These are phyloP conservation scores for Ensete glaucum DNA, from an alignment of 176 grass and related monocot species.

Conservation along the genomic window DNA sequence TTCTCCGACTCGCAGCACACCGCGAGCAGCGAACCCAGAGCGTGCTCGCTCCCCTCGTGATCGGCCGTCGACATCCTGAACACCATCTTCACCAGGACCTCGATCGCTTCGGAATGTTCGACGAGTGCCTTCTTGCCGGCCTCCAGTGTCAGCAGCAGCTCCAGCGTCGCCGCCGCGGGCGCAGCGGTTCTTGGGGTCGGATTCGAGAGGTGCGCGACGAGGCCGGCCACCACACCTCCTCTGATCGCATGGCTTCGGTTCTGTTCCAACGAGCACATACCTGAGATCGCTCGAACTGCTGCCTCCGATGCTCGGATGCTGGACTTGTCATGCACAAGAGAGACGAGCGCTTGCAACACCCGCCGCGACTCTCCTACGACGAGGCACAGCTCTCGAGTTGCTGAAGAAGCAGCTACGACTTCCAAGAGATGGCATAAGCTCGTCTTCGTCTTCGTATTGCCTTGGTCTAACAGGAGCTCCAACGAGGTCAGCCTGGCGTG, in stretches of 20 bases:
- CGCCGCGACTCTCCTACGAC: constrained; percentile 35
- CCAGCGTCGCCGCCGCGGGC: constrained; percentile 48
- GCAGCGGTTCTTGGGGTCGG: constrained; percentile 7
- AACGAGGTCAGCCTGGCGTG: constrained; percentile 45
- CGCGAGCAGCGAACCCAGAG: constrained; percentile 51
- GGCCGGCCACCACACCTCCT: constrained; percentile 43
- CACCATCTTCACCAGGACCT: constrained; percentile 53
- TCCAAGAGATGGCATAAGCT: constrained; percentile 63
- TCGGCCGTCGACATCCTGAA: constrained; percentile 56
- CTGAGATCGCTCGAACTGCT: constrained; percentile 42
- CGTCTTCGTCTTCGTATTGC: constrained; percentile 27
- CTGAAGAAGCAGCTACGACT: constrained; percentile 36
- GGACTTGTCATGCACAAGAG: constrained; percentile 29
- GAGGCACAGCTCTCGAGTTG: constrained; percentile 38
- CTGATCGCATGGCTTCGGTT: constrained; percentile 41
- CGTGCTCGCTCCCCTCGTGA: constrained; percentile 78
- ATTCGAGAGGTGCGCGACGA: constrained; percentile 45
- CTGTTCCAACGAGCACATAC: constrained; percentile 33
- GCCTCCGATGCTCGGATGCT: constrained; percentile 31
- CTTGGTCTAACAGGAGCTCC: constrained; percentile 36
- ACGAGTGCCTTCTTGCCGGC: constrained; percentile 36
- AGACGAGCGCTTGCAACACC: constrained; percentile 46
- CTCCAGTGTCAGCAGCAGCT: constrained; percentile 42
- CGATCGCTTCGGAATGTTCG: constrained; percentile 24
- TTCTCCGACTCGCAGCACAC: constrained; percentile 43